phyloP scores from a whole-genome alignment of 176 grass and related monocot species.

The Secale cereale region DNA sequence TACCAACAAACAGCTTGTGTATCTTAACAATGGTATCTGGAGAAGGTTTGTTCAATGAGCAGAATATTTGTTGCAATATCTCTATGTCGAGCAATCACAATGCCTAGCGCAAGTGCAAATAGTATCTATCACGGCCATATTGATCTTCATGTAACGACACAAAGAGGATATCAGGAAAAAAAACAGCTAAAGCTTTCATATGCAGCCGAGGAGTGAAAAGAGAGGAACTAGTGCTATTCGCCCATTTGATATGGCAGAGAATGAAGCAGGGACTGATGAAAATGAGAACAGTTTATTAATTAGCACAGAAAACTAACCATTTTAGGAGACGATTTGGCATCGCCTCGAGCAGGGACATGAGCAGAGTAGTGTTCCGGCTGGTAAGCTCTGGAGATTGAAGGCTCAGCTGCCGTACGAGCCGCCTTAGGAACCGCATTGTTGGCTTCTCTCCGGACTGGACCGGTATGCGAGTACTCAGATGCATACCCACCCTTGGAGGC shows the following conservation, averaged over 20 bases:
- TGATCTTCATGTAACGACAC: neutral
- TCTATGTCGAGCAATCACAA: neutral
- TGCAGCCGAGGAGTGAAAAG: neutral
- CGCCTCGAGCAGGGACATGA: conserved; percentile 27
- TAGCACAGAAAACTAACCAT: conserved; percentile 24
- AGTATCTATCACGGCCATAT: neutral
- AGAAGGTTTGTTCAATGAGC: neutral
- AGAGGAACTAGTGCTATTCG: neutral
- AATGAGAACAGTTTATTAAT: neutral
- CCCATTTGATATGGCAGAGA: neutral
- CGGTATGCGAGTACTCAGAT: conserved; percentile 49
- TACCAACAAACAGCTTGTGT: neutral
- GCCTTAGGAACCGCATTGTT: conserved; percentile 35
- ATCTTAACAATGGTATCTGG: neutral
- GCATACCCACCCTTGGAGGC: conserved; percentile 46
- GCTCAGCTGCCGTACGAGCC: conserved; percentile 6
- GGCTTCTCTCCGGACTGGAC: conserved; percentile 33
- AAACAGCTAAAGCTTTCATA: neutral
- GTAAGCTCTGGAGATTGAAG: conserved; percentile 21
- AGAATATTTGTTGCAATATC: conserved; percentile 5
- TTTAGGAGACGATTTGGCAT: conserved; percentile 30
- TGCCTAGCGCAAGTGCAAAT: neutral
- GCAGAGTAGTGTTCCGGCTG: conserved; percentile 33
- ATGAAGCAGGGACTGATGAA: neutral
- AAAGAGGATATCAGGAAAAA: neutral